Conservation (phyloP, 164 flowering plant genomes). For the Chimonanthus praecox region DNA sequence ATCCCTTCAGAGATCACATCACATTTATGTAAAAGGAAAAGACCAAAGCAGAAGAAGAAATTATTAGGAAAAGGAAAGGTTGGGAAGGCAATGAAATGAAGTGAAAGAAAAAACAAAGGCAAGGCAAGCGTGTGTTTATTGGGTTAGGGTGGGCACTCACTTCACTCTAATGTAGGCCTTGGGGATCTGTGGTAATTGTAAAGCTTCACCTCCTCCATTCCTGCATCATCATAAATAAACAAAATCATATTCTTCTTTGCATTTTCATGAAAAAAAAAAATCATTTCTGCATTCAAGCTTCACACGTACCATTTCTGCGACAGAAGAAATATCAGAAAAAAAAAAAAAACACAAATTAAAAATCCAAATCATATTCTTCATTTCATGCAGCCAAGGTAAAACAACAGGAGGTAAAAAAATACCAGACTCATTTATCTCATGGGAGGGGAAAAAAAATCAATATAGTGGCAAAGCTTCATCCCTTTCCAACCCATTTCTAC, state of each 20-base stretch:
- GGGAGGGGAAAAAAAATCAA: too few species aligned
- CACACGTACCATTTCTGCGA: not conserved
- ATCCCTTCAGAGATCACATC: constrained; percentile 15
- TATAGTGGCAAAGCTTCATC: too few species aligned
- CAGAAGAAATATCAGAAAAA: not conserved
- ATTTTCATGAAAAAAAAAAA: not conserved
- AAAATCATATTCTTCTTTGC: not conserved
- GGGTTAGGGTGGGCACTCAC: constrained; percentile 23
- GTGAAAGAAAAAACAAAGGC: not conserved
- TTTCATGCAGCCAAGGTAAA: not conserved
- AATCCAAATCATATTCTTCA: not conserved
- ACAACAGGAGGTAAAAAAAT: too few species aligned
- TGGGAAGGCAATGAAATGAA: not conserved
- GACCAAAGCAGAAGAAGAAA: not conserved
- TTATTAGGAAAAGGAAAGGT: not conserved
- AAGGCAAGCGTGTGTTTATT: not conserved
- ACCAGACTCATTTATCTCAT: too few species aligned
- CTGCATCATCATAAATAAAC: not conserved
- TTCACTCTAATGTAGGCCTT: constrained; percentile 40
- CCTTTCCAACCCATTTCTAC: too few species aligned
- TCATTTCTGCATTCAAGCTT: not conserved
- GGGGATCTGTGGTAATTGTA: constrained; percentile 23
- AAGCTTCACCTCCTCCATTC: constrained; percentile 17
- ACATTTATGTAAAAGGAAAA: constrained; percentile 4
- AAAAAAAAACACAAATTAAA: not conserved